A percentile compares a stretch with the other conserved stretches of the same genome.
Evolutionary conservation across 441 rosid genomes (phyloP).

Genomic region (Brassica balearica): DNA sequence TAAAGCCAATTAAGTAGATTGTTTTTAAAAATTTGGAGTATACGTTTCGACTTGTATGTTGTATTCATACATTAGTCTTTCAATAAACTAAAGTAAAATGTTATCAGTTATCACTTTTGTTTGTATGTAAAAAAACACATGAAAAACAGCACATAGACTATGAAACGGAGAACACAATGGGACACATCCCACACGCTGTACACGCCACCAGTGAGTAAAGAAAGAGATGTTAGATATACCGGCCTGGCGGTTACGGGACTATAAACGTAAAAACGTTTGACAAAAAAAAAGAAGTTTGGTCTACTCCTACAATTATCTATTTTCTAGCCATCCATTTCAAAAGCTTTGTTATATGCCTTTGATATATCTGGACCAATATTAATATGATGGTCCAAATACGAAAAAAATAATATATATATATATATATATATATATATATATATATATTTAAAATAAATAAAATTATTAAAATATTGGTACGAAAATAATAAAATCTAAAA

Average conservation of each 20-base stretch:
- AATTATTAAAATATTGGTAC: no score
- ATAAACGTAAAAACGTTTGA: not conserved
- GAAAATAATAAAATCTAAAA: no score
- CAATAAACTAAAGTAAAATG: not conserved
- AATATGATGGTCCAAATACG: no score
- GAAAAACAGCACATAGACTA: not conserved
- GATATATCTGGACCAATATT: no score
- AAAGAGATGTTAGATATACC: no score
- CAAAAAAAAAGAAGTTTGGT: not conserved
- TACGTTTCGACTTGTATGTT: conserved; percentile 17
- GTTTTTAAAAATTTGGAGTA: conserved; percentile 20
- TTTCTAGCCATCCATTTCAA: not conserved
- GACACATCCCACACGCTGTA: no score
- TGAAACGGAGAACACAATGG: no score
- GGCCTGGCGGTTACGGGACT: not conserved
- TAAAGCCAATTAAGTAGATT: conserved; percentile 47
- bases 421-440: no score
- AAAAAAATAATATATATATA: no score
- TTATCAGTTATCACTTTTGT: not conserved
- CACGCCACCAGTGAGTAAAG: no score
- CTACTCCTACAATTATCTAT: not conserved
- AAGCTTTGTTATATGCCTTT: not conserved
- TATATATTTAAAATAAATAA: no score
- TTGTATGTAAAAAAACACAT: not conserved
- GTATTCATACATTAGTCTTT: conserved; percentile 21